These are phyloP conservation scores for Zopfochytrium polystomum DNA, from an alignment of 371 early-diverging fungal species.

Conservation along the genomic window DNA sequence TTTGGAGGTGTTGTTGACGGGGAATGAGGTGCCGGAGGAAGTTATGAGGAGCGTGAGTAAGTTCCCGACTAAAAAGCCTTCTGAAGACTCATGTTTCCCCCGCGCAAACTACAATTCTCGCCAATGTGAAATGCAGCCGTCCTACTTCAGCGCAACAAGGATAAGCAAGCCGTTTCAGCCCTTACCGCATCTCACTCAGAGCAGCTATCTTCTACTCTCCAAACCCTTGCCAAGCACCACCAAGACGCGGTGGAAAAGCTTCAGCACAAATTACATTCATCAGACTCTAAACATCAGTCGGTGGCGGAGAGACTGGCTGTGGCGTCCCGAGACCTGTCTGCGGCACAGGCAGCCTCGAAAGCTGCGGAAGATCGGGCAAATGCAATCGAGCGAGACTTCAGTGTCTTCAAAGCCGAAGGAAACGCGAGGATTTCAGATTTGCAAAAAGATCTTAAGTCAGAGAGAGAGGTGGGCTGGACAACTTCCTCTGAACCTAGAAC, in stretches of 20 bases:
- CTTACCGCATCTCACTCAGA: slow-evolving; percentile 32
- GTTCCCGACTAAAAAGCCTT: too few species aligned
- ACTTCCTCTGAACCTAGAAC: neutral
- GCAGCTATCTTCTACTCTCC: slow-evolving; percentile 34
- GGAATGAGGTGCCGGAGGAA: slow-evolving; percentile 55
- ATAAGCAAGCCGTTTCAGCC: slow-evolving; percentile 19
- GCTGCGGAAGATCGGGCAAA: slow-evolving; percentile 18
- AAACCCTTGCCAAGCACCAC: slow-evolving; percentile 32
- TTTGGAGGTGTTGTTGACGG: slow-evolving; percentile 38
- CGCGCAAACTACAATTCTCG: too few species aligned
- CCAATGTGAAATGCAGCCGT: too few species aligned
- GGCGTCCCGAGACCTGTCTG: slow-evolving; percentile 26
- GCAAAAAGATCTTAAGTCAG: slow-evolving; percentile 29
- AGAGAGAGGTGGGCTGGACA: slow-evolving; percentile 29
- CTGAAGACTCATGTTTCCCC: too few species aligned
- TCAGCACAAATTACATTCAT: slow-evolving; percentile 21
- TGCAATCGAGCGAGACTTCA: slow-evolving; percentile 19
- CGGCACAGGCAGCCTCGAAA: slow-evolving; percentile 21
- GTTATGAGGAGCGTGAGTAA: slow-evolving; percentile 25
- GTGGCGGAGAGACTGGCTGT: slow-evolving; percentile 30
- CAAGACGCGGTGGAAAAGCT: slow-evolving; percentile 30
- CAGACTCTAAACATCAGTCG: slow-evolving; percentile 13
- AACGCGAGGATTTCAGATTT: slow-evolving; percentile 21
- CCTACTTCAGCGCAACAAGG: slow-evolving; percentile 38
- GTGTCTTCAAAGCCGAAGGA: slow-evolving; percentile 17